A percentile compares a stretch with the other conserved stretches of the same genome.
phyloP scores from a whole-genome alignment of 2,329 filamentous ascomycete species.

The Penicillium janthinellum region DNA sequence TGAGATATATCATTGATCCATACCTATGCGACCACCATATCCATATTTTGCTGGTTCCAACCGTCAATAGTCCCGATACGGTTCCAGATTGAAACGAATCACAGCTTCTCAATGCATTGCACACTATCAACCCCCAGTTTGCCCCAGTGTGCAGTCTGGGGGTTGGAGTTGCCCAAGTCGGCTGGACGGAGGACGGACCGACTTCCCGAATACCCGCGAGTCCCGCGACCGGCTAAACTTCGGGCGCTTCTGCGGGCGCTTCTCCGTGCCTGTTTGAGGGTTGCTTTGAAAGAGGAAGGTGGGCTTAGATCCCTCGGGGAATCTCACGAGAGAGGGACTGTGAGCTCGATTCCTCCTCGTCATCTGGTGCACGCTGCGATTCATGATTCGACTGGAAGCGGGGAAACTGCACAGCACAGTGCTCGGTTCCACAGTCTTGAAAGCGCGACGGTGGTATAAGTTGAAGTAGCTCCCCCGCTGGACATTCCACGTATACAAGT shows the following conservation, averaged over 20 bases:
- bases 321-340: neutral
- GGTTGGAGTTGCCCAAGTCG: neutral
- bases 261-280: slow-evolving; percentile 28
- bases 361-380: neutral
- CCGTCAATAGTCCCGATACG: neutral
- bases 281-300: neutral
- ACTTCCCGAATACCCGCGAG: slow-evolving; percentile 4
- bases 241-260: slow-evolving; percentile 18
- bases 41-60: neutral
- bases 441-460: neutral
- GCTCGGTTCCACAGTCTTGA: neutral
- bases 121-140: no score
- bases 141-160: neutral
- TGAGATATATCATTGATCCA: neutral
- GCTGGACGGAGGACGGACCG: slow-evolving; percentile 10
- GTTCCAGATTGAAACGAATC: no score
- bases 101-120: no score
- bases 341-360: neutral
- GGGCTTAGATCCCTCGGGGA: neutral
- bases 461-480: neutral
- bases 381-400: neutral
- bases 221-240: slow-evolving; percentile 29
- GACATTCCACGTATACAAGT: neutral
- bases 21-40: neutral
- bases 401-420: neutral